Base-by-base conservation (phyloP, 2,329 filamentous ascomycete species). In the Fusarium sp. region DNA sequence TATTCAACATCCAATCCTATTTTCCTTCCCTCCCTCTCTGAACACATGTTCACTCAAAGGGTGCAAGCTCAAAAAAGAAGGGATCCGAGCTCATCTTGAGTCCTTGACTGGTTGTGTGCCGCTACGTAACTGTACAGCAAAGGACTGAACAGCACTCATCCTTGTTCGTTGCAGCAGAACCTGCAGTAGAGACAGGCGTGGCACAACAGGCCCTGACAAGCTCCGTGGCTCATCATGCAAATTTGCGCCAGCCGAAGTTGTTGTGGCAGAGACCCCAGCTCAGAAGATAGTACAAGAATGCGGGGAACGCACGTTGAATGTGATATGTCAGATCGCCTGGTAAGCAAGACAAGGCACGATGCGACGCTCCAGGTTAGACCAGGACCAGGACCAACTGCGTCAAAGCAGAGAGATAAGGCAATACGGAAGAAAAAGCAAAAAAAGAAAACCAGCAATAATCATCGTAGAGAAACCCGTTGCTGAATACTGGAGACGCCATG, bases 271-370 rank as follows among this genome's bases (percentile, higher is more conserved):
- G 59, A 45, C 53, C 45, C 67, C 35, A 30, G 46, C 32, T 53
- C 19, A 49, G 30, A 49, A 41, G 37, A 56, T 56, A 55, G 50
- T 56, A 55, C 53, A 55, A 64, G 60, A 72, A 74, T 74, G 71
- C 69, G 71, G 71, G 71, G 62, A 73, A 49, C 37, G 56, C 50
- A 67, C 41, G 30, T 33, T 62, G 28, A 24, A 56, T 51, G 26
- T 74, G 71, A 74, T 62, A 35, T 65, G 71, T 74, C 70, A 71
- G 61, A 68, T 74, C 49, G 56, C 45, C 60, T 68, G 67, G 61
- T 64, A 58, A 56, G 50, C 52, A 70, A 66, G 58, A 60, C 60
- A 65, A 45, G 71, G 67, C 48, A 72, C 66, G 55, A 74, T 74
- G 56, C 62, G 49, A 71, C 62, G 53, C 54, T 67, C 50, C 40